Base-by-base conservation (phyloP, 345 rosid genomes). In the Lagerstroemia speciosa region DNA sequence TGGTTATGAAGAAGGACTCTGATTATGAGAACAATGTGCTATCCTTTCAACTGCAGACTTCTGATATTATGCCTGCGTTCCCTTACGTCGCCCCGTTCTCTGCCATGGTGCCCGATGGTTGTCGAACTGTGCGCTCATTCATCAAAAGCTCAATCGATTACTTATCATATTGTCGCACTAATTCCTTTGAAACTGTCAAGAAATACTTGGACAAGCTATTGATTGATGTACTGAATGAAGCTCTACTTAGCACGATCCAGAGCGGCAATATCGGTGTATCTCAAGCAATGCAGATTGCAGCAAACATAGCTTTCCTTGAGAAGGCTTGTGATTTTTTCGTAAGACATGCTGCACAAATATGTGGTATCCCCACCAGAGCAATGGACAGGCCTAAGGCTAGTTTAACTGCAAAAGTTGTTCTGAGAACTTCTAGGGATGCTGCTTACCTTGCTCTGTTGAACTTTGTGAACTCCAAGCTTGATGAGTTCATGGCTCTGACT, bases 231-330 rank as follows among this genome's bases (percentile, higher is more conserved):
- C 73, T 89, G 67, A 91, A 89, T 37, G 93, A 89, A 79, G 83
- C 74, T 53, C 73, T 94, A 62, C 86, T 94, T 34, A 65, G 75
- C 66, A 85, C 79, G 16, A 82, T 94, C 55, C 75, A 80, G 55
- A 77, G 84, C 65, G 80, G 85, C 41, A 75, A 76, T 27, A 70
- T 85, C 36, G 87, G 89, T 32, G 93, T 84, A 32, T 73, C 95
- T 70, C 93, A 94, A 78, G 95, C 97, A 70, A 94, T 94, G 99
- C 97, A 94, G 81, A 83, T 94, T 75, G 91, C 96, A 36, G 95
- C 96, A 37, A 89, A 94, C 78, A 86, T 88, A 75, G 63, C 96
- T 45, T 84, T 86, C 80, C 91, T 94, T 14, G 97, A 94, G 79
- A 81, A 83, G 66, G 96, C 95, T 36, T 81, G 96, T 67, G 97